Base-by-base conservation (phyloP, 192 early-diverging fungal genomes). In the Jimgerdemannia flammicorona region DNA sequence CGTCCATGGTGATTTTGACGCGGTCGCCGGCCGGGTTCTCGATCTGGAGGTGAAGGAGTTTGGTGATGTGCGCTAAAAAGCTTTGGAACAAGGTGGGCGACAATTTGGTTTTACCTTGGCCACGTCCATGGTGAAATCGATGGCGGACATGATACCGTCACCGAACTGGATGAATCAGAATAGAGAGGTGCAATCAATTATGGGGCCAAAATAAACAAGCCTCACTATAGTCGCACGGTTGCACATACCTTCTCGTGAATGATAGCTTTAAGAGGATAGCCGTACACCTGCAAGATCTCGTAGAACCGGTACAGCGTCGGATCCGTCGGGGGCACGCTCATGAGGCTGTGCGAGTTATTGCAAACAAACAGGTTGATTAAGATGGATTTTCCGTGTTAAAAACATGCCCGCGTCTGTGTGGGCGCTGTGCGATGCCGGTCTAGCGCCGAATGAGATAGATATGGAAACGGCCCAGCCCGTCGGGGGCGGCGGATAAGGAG, bases 81-180 rank as follows among this genome's bases (percentile, higher is more conserved):
- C 29, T 29, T 29, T 29, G 29, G 29, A 29, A 63, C 4, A 75
- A 42, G 11, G 42, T 3, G 7, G 9, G 67, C 9, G 18, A 68
- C 18, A 10, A 65, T 43, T 49, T 42, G 20, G 29, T 17, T 4
- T 66, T 80, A 85, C 81, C 77, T 82, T 82, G 11, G 79, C 81
- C 66, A 82, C 77, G 41, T 80, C 72, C 10, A 75, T 77, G 17
- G 74, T 84, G 40, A 81, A 83, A 71, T 85, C 84, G 66, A 85
- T 79, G 43, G 84, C 84, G 17, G 80, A 81, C 84, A 85, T 85
- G 39, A 84, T 84, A 4, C 84, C 84, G 73, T 85, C 84, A n/a
- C 84, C 84, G 77, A 85, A 85, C 82, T 85, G 74, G 49, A 14
- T 10, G 49, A 59, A 59, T 59, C 14, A 59, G 49, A 59, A 2